These are phyloP conservation scores for Leccinum subgranulosum DNA, from an alignment of 768 basidiomycete genomes.

Conservation along the genomic window DNA sequence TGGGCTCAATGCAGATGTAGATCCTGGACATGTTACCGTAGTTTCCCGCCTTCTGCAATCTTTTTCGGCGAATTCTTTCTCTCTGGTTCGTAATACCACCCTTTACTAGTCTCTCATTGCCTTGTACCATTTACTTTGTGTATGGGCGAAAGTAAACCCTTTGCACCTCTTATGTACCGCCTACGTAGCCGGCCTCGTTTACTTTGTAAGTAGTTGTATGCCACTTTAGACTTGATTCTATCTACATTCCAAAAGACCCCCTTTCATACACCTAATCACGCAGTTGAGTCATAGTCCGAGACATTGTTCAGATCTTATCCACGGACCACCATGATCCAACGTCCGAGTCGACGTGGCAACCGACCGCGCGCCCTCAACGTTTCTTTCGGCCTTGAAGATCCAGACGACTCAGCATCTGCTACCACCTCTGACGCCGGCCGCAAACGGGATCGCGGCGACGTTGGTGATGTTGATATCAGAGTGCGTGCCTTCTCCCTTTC, in stretches of 20 bases:
- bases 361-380: slow-evolving; percentile 56
- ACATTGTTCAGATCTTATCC: not conserved
- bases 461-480: slow-evolving; percentile 6
- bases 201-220: not conserved
- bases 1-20: not conserved
- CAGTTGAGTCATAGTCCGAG: not conserved
- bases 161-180: slow-evolving; percentile 7
- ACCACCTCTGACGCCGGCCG: slow-evolving; percentile 26
- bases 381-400: slow-evolving; percentile 45
- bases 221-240: not conserved
- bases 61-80: slow-evolving; percentile 5
- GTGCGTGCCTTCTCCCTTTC: slow-evolving; percentile 10
- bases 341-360: slow-evolving; percentile 24
- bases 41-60: slow-evolving; percentile 4
- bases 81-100: slow-evolving; percentile 14
- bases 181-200: slow-evolving; percentile 7
- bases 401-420: slow-evolving; percentile 19
- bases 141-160: slow-evolving; percentile 9
- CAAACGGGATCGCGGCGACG: slow-evolving; percentile 23
- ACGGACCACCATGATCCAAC: not conserved
- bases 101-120: not conserved
- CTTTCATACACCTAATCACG: not conserved
- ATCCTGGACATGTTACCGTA: slow-evolving; percentile 17
- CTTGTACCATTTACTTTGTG: slow-evolving; percentile 9
- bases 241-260: not conserved